phyloP scores from a whole-genome alignment of 768 basidiomycete species.

The Panaeolus papilionaceus region DNA sequence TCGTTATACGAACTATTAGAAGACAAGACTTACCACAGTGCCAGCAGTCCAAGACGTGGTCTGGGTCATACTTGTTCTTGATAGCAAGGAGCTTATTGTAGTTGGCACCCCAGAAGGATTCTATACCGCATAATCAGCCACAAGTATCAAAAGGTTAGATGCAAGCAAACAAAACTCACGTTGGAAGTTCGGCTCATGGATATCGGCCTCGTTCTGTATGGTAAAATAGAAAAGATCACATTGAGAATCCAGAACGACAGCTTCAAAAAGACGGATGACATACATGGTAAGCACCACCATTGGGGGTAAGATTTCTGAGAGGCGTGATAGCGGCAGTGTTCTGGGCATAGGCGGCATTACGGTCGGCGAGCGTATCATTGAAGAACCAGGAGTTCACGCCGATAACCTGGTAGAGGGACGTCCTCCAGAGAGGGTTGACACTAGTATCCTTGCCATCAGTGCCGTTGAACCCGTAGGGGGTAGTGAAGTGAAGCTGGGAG shows the following conservation, averaged over 20 bases:
- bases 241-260: not conserved
- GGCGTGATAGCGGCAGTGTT: constrained; percentile 45
- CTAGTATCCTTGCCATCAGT: constrained; percentile 37
- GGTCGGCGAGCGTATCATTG: constrained; percentile 48
- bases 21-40: not conserved
- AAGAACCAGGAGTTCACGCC: constrained; percentile 49
- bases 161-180: not conserved
- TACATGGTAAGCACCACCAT: constrained; percentile 25
- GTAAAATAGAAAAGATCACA: not conserved
- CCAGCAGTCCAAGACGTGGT: not conserved
- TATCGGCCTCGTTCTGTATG: constrained; percentile 1
- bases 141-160: not conserved
- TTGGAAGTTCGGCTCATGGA: constrained; percentile 11
- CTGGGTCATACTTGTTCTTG: constrained; percentile 12
- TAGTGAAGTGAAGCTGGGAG: not conserved
- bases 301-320: constrained; percentile 48
- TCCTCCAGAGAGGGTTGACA: constrained; percentile 50
- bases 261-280: not conserved
- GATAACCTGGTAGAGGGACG: constrained; percentile 52
- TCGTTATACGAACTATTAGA: not conserved
- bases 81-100: not conserved
- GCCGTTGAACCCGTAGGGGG: not conserved
- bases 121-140: not conserved
- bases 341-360: constrained; percentile 36
- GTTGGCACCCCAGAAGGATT: not conserved